Conservation (phyloP, 768 basidiomycete species). For the Galerina sulciceps region DNA sequence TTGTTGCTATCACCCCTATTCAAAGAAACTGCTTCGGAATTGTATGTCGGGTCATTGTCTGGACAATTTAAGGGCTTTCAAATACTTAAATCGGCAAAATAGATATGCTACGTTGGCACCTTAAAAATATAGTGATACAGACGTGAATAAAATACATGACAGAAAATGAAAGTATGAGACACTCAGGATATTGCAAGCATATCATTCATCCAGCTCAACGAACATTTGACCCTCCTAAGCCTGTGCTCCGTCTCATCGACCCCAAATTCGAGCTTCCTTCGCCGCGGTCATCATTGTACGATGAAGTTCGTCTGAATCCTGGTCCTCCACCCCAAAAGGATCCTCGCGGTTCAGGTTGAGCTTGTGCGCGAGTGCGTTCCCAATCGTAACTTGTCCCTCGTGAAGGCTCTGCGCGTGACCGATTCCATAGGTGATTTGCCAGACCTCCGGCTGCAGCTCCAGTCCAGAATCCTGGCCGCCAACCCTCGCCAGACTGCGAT, state of each 20-base stretch:
- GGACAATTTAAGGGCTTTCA: too few relatives aligned
- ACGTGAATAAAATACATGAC: not conserved
- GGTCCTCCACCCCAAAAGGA: conserved; percentile 23
- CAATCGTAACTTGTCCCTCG: conserved; percentile 53
- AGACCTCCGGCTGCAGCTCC: conserved; percentile 78
- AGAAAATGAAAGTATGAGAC: not conserved
- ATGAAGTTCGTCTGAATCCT: conserved; percentile 26
- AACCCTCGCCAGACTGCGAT: conserved; percentile 36
- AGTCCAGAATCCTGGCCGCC: conserved; percentile 85
- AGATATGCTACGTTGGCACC: too few relatives aligned
- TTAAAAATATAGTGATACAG: not conserved
- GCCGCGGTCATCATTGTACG: conserved; percentile 56
- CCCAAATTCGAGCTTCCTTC: conserved; percentile 76
- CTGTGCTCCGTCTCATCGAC: conserved; percentile 75
- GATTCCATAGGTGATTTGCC: conserved; percentile 60
- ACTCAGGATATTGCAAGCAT: not conserved
- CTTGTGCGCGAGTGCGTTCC: conserved; percentile 45
- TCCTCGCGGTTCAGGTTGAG: conserved; percentile 15
- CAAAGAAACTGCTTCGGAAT: too few relatives aligned
- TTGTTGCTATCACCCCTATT: too few relatives aligned
- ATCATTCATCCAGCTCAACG: conserved; percentile 12
- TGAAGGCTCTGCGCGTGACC: conserved; percentile 25
- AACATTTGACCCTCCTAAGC: conserved; percentile 69
- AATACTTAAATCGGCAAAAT: too few relatives aligned
- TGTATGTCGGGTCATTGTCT: too few relatives aligned